phyloP scores from a whole-genome alignment of 495 filamentous ascomycete genomes.

The Neurospora intermedia region DNA sequence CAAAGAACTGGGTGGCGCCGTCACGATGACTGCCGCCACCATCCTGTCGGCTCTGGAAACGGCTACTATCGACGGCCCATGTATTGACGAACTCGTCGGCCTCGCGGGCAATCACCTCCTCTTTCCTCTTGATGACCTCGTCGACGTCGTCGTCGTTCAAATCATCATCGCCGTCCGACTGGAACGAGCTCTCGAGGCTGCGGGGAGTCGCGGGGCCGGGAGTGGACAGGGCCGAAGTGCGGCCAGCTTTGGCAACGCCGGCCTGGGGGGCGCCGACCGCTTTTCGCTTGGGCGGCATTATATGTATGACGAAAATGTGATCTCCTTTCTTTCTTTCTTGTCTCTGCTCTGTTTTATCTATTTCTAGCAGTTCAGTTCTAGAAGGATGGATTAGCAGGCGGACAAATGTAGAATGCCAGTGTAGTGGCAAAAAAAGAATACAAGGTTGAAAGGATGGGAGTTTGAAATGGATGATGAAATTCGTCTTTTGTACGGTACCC shows the following conservation, averaged over 20 bases:
- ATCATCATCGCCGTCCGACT: constrained; percentile 44
- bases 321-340: constrained; percentile 1
- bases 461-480: neutral
- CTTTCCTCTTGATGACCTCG: constrained; percentile 43
- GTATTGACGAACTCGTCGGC: constrained; percentile 49
- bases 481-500: neutral
- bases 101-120: constrained; percentile 46
- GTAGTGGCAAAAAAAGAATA: neutral
- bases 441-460: neutral
- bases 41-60: constrained; percentile 22
- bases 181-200: constrained; percentile 49
- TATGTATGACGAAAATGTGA: constrained; percentile 19
- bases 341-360: neutral
- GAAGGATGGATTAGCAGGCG: neutral
- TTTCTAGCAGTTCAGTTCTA: neutral
- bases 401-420: neutral
- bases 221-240: constrained; percentile 54
- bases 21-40: constrained; percentile 23
- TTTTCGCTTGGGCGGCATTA: constrained; percentile 69
- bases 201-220: constrained; percentile 56
- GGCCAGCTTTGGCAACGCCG: constrained; percentile 41
- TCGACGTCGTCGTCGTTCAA: constrained; percentile 52
- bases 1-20: constrained; percentile 37
- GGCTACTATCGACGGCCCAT: constrained; percentile 37
- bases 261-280: constrained; percentile 46